Conservation (phyloP, 768 basidiomycete species). For the Tricholoma furcatifolium region DNA sequence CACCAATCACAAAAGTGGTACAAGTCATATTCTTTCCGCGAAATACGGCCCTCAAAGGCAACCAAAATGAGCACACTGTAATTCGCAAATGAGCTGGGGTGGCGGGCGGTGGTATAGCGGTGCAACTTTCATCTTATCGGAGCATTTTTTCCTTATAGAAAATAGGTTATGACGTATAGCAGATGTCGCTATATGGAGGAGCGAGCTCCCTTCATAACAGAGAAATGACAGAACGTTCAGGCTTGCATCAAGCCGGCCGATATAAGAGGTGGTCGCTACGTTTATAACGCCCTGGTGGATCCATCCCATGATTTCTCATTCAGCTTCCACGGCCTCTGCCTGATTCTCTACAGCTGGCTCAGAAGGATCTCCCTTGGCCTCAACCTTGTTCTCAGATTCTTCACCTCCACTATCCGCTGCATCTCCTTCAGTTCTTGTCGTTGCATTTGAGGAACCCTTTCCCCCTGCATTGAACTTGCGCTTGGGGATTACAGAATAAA, state of each 20-base stretch:
- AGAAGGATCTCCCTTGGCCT: background rate
- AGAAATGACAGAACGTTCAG: constrained; percentile 7
- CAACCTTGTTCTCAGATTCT: constrained; percentile 13
- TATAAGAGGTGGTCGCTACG: background rate
- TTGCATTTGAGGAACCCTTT: constrained; percentile 22
- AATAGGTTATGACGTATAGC: background rate
- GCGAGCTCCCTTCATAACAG: background rate
- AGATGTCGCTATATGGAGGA: background rate
- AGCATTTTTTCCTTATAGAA: background rate
- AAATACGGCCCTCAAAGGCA: background rate
- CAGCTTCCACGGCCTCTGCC: constrained; percentile 6
- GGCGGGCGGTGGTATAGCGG: constrained; percentile 10
- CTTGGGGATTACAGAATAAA: constrained; percentile 88
- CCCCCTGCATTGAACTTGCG: constrained; percentile 73
- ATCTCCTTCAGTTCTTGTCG: constrained; percentile 7
- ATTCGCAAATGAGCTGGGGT: background rate
- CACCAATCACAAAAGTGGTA: background rate
- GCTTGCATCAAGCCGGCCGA: background rate
- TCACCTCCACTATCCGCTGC: constrained; percentile 16
- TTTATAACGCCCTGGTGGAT: background rate
- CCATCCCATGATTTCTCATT: constrained; percentile 4
- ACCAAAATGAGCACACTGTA: background rate
- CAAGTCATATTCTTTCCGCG: background rate
- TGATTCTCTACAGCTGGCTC: background rate
- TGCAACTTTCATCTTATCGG: background rate